phyloP scores from a whole-genome alignment of 108 stramenopile species.

The Pseudonitzschia pungens region DNA sequence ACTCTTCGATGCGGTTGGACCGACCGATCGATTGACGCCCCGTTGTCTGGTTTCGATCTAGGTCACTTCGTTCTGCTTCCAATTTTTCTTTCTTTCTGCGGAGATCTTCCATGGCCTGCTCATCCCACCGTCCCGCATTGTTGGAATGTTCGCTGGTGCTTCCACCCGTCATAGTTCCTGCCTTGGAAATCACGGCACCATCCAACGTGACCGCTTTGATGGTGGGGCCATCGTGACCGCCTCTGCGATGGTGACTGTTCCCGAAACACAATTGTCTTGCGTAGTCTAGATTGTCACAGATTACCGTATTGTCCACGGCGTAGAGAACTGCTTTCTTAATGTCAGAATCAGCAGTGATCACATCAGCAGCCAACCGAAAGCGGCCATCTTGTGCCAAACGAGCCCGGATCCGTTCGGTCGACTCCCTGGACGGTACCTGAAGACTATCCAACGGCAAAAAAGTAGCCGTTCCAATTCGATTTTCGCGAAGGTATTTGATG shows the following conservation, averaged over 20 bases:
- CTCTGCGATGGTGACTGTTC: slow-evolving; percentile 21
- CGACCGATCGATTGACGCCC: slow-evolving; percentile 40
- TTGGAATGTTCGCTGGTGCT: slow-evolving; percentile 62
- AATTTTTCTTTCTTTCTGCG: slow-evolving; percentile 69
- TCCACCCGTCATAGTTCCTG: slow-evolving; percentile 98
- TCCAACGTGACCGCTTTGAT: slow-evolving; percentile 94
- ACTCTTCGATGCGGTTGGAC: slow-evolving; percentile 61
- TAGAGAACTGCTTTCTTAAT: slow-evolving; percentile 84
- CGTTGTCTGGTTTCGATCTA: slow-evolving; percentile 49
- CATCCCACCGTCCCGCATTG: slow-evolving; percentile 77
- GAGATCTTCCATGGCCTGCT: slow-evolving; percentile 68
- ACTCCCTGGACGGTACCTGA: slow-evolving; percentile 68
- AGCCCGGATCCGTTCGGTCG: slow-evolving; percentile 86
- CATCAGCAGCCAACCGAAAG: slow-evolving; percentile 86
- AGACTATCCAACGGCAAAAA: slow-evolving; percentile 95
- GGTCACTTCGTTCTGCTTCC: slow-evolving; percentile 64
- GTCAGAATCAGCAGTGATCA: slow-evolving; percentile 86
- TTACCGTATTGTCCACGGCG: slow-evolving; percentile 93
- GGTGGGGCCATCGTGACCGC: slow-evolving; percentile 38
- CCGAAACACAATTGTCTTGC: slow-evolving; percentile 90
- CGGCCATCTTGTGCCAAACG: slow-evolving; percentile 71
- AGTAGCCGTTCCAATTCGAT: slow-evolving; percentile 90
- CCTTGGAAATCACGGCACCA: slow-evolving; percentile 94
- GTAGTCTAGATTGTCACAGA: slow-evolving; percentile 91
- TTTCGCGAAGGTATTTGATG: slow-evolving; percentile 92